Percentiles rank a stretch among this genome's conserved stretches.
Evolutionary conservation across 148 eudicot genomes (phyloP).

Genomic region (Silene latifolia): DNA sequence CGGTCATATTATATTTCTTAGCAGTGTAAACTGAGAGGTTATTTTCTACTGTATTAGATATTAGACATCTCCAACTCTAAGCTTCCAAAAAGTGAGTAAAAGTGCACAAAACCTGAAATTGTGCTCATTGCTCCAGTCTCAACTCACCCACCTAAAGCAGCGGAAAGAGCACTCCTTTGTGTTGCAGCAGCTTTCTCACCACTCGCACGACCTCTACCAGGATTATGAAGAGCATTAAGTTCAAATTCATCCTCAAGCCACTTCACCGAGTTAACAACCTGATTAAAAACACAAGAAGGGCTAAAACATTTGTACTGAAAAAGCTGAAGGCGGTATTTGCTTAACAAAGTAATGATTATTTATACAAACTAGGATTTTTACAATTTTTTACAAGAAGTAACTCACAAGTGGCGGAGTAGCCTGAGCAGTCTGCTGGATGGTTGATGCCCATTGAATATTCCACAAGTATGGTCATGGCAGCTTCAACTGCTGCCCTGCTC

Average conservation of each 20-base stretch:
- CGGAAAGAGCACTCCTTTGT: conserved; percentile 91
- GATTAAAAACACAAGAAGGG: conserved; percentile 10
- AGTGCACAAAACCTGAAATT: conserved; percentile 68
- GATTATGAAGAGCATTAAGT: conserved; percentile 99
- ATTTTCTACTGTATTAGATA: neutral
- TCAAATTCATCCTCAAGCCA: conserved; percentile 99
- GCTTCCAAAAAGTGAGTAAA: neutral
- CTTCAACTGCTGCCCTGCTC: too few relatives aligned
- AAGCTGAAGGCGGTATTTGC: neutral
- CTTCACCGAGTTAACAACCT: conserved; percentile 99
- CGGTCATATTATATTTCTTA: neutral
- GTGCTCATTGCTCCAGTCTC: conserved; percentile 86
- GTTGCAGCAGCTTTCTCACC: conserved; percentile 87
- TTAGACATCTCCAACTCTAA: neutral
- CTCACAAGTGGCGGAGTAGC: conserved; percentile 99
- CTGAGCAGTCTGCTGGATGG: conserved; percentile 89
- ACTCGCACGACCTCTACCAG: conserved; percentile 51
- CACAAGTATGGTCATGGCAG: conserved; percentile 94
- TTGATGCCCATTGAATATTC: conserved; percentile 80
- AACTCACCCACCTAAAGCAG: conserved; percentile 94
- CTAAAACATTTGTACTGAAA: neutral
- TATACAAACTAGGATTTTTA: neutral
- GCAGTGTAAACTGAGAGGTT: conserved; percentile 1
- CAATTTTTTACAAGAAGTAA: conserved; percentile 25
- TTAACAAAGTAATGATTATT: neutral